A percentile compares a stretch with the other conserved stretches of the same genome.
phyloP scores from a whole-genome alignment of 768 basidiomycete species.

The Amanita pseudoporphyria region DNA sequence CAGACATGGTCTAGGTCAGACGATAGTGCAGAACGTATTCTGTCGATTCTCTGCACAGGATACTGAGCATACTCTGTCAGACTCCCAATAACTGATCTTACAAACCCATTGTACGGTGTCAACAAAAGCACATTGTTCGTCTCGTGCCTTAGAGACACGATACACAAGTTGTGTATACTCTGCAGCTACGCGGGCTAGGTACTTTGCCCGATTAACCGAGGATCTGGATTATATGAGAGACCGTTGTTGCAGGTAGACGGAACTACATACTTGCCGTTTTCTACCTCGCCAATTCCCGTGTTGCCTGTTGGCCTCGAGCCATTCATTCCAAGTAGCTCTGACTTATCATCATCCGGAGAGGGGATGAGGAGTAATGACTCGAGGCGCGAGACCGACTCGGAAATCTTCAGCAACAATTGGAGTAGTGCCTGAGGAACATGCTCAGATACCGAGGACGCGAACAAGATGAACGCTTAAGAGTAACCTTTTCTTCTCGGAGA shows the following conservation, averaged over 20 bases:
- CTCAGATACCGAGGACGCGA: neutral
- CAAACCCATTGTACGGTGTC: conserved; percentile 80
- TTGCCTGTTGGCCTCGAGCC: conserved; percentile 25
- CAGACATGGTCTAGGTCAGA: conserved; percentile 84
- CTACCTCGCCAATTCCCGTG: conserved; percentile 26
- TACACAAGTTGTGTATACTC: conserved; percentile 94
- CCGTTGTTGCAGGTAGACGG: neutral
- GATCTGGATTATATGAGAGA: conserved; percentile 26
- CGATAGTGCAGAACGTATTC: conserved; percentile 76
- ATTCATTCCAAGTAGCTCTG: conserved; percentile 23
- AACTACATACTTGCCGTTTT: conserved; percentile 31
- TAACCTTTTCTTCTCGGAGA: conserved; percentile 81
- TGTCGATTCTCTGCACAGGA: conserved; percentile 54
- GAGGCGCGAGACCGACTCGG: conserved; percentile 82
- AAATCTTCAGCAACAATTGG: conserved; percentile 83
- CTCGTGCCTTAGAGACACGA: conserved; percentile 72
- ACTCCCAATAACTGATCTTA: conserved; percentile 15
- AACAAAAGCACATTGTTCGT: conserved; percentile 71
- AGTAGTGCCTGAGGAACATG: conserved; percentile 54
- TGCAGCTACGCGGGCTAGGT: conserved; percentile 73
- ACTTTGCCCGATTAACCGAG: conserved; percentile 63
- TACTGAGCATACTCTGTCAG: conserved; percentile 6
- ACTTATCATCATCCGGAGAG: conserved; percentile 35
- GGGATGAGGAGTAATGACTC: conserved; percentile 77
- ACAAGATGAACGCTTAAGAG: conserved; percentile 6